Base-by-base conservation (phyloP, 257 asterid species). In the Nicotiana tabacum region DNA sequence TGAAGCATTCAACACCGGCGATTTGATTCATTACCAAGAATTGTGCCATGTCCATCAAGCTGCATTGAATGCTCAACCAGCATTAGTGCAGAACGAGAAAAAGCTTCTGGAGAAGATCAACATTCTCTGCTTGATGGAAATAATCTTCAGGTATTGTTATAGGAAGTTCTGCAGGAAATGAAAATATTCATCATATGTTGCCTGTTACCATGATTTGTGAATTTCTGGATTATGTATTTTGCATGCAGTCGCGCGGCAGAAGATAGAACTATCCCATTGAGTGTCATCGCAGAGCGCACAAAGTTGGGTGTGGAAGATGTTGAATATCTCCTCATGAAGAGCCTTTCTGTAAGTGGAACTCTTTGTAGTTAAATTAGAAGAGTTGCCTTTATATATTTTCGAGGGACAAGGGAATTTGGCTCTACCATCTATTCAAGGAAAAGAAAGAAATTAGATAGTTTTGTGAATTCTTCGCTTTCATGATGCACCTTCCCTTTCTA, bases 101-200 rank as follows among this genome's bases (percentile, higher is more conserved):
- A 94, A 88, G 78, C 98, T 96, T 88, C 90, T 96, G 78, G 99
- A 94, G 88, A 94, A 96, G 92, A 94, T 96, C 79, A 96, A 96
- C 90, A 94, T 96, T 83, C 98, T 96, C 80, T 93, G 98, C 83
- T 90, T 96, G 90, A 96, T 96, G 98, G 98, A 96, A 86, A 96
- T 91, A 58, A 93, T 94, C 79, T 96, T 96, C 93, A 93, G 98
- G 99, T 96, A 78, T 77, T 27, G 80, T 11, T 30, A 12, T 51
- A 4, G 43, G 16, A 76, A 21, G 46, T 76, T 43, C 53, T 74
- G 80, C 80, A 51, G 65, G 67, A 37, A 18, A 57, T 17, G 30
- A 51, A n/a, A 61, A 53, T 53, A 53, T 53, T 53, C 58, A 15
- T 53, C 64, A 61, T 83, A 79, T 46, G 21, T 66, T 78, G 61